Evolutionary conservation across 768 basidiomycete genomes (phyloP), one percentile per base, ranked within the genome.

Genomic region (Suillus americanus): DNA sequence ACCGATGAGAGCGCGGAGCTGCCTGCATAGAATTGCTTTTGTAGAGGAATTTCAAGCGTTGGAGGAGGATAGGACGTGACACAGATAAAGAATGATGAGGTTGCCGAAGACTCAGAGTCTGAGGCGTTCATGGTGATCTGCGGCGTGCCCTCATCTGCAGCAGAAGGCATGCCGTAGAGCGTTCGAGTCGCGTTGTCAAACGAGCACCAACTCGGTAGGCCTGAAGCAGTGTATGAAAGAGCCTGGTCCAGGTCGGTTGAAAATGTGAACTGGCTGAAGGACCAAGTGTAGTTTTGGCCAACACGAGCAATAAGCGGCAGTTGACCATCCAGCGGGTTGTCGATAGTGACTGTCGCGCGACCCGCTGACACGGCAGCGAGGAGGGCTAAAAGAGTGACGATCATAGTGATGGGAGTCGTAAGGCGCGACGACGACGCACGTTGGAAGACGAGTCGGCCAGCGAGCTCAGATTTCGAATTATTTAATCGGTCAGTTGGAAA

Each of bases 1-100:
- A 92, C 90, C 6, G 94, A 95, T 5, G 91, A 91, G 60, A 96
- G 78, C 45, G 86, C 87, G 38, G 81, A 81, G 69, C 88, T 92
- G 65, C 76, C 79, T 23, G 78, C 71, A 46, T 78, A 79, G 79
- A 91, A 93, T 73, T 90, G 92, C 50, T 80, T 79, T 53, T 75
- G 78, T 65, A 90, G 78, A 61, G 89, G 78, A 62, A 77, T 78
- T 62, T 83, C 74, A 41, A 92, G 70, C 38, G 75, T 81, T 6
- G 92, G 90, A 18, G 84, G 70, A 0, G 86, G 75, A 64, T 75
- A 78, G 1, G 80, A 68, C 23, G 88, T 86, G 51, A 90, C 86
- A 67, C 83, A 86, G 18, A 92, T 76, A 18, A 79, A 79, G 64
- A 89, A 83, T 35, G 65, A 73, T 35, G 87, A 85, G 5, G 85